Percentiles rank a stretch among this genome's conserved stretches.
These are phyloP conservation scores for Boletus eberwhitei DNA, from an alignment of 768 basidiomycete species.

Conservation along the genomic window DNA sequence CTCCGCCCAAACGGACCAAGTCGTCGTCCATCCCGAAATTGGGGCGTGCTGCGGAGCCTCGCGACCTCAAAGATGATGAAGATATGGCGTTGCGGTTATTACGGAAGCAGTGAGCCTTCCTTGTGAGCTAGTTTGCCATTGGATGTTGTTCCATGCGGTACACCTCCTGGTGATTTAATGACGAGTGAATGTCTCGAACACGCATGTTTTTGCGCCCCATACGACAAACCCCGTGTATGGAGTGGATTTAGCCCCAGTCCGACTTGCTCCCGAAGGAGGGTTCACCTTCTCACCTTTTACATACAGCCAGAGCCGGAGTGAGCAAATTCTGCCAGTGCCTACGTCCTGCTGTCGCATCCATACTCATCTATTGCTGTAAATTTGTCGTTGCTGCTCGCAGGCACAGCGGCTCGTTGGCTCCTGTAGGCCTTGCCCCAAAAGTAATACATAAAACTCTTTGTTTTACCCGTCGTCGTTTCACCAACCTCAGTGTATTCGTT, in stretches of 20 bases:
- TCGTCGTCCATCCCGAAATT: conserved; percentile 26
- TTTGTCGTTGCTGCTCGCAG: conserved; percentile 9
- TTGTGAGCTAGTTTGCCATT: background rate
- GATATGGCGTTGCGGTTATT: conserved; percentile 63
- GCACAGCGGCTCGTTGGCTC: background rate
- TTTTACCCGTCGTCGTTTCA: background rate
- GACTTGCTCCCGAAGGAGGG: background rate
- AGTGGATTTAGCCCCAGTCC: background rate
- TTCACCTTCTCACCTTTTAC: background rate
- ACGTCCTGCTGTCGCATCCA: background rate
- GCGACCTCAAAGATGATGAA: conserved; percentile 52
- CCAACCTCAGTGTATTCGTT: background rate
- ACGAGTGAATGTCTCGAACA: background rate
- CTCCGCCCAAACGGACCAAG: conserved; percentile 33
- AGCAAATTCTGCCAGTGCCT: conserved; percentile 13
- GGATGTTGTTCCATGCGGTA: conserved; percentile 2
- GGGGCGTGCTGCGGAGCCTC: conserved; percentile 19
- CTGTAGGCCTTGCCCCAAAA: conserved; percentile 2
- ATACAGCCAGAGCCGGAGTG: conserved; percentile 5
- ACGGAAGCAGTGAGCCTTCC: conserved; percentile 28
- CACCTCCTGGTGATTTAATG: background rate
- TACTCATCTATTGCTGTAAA: conserved; percentile 10
- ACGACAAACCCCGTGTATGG: background rate
- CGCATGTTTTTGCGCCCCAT: background rate
- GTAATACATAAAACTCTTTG: background rate